These are phyloP conservation scores for Magnaporthiopsis incrustans DNA, from an alignment of 2,329 filamentous ascomycete genomes.

Conservation along the genomic window DNA sequence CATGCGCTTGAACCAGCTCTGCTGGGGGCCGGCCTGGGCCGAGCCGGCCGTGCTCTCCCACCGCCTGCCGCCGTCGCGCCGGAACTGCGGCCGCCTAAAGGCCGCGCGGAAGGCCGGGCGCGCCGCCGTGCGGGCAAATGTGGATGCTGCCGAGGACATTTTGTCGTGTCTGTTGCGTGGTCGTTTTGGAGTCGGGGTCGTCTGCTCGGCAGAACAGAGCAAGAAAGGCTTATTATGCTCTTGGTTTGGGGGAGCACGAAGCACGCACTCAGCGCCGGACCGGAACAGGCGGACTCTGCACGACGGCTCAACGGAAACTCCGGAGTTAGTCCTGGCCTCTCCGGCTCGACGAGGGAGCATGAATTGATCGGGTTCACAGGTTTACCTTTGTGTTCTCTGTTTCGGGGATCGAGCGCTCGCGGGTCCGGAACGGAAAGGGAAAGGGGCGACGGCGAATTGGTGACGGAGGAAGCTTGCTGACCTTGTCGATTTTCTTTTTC, in stretches of 20 bases:
- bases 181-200: no score
- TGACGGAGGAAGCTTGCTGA: not conserved
- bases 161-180: not conserved
- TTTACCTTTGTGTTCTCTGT: not conserved
- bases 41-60: conserved; percentile 48
- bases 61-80: conserved; percentile 44
- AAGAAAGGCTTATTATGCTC: no score
- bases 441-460: no score
- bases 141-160: conserved; percentile 36
- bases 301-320: not conserved
- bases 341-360: no score
- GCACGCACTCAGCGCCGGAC: no score
- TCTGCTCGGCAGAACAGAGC: not conserved
- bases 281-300: not conserved
- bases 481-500: not conserved
- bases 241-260: no score
- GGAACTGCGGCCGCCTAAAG: conserved; percentile 34
- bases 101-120: conserved; percentile 49
- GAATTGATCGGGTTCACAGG: no score
- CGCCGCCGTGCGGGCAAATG: conserved; percentile 40
- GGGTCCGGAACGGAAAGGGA: no score
- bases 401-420: no score
- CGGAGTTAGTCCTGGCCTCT: not conserved
- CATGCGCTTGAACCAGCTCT: conserved; percentile 65
- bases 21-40: conserved; percentile 30